Evolutionary conservation across 2,329 filamentous ascomycete species (phyloP), one percentile per base, ranked within the genome.

Genomic region (Aspergillus thermomutatus): DNA sequence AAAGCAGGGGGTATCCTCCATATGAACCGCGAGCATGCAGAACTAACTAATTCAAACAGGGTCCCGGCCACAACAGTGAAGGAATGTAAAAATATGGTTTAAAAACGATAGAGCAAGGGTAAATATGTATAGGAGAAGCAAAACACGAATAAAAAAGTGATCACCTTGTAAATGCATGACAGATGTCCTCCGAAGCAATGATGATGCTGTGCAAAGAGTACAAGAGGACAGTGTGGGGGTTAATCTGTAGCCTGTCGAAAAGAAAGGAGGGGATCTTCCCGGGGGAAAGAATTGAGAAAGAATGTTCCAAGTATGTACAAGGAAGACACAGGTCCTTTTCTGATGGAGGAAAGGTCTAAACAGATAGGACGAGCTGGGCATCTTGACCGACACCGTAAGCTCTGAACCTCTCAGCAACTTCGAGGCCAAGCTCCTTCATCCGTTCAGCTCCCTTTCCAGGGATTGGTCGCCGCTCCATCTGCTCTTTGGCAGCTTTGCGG

Each of bases 381-480:
- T 79, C 76, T 66, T 77, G 72, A 49, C 73, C 75, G 62, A 78
- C 71, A 54, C 76, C 77, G 68, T 90, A 89, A 72, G 87, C 86
- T 66, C 83, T 85, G 67, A 87, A 89, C 76, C 90, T 92, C 69
- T 91, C 91, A 57, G 91, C 91, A 82, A 94, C 90, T 70, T 93
- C 85, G 55, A 97, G 82, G 53, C 93, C 94, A 57, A 99, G 83
- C 75, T 95, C 90, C 67, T 88, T 84, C 94, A 99, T 99, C 63
- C 92, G 86, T 79, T 97, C 90, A 37, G 91, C 91, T 55, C 94
- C 94, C 71, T 91, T 89, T 54, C 94, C 94, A 41, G 90, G 91
- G 67, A 87, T 83, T 53, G 90, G 86, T 59, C 74, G 73, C 60
- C 84, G 83, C 65, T 87, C 85, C 69, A 72, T 69, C 63, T 91